Evolutionary conservation across 2,329 filamentous ascomycete genomes (phyloP).

Genomic region (Gyromitra esculenta): DNA sequence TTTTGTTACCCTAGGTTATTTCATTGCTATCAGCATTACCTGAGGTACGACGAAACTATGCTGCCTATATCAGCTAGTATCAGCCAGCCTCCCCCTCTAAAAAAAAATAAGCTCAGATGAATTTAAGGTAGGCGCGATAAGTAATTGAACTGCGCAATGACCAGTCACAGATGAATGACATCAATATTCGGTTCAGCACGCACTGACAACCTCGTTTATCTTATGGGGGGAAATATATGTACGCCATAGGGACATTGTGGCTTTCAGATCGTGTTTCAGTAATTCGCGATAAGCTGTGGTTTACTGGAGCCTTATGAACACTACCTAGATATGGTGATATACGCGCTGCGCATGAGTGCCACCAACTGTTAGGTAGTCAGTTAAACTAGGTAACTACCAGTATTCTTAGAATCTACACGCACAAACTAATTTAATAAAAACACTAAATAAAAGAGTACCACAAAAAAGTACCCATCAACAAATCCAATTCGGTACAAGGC

Average conservation of each 20-base stretch:
- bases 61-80: background rate
- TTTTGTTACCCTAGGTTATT: background rate
- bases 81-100: background rate
- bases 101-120: background rate
- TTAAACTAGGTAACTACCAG: background rate
- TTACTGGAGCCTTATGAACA: constrained; percentile 6
- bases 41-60: background rate
- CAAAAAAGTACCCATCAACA: background rate
- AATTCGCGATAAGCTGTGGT: background rate
- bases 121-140: background rate
- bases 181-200: background rate
- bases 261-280: background rate
- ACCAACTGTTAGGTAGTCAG: background rate
- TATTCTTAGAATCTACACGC: background rate
- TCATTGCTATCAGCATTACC: background rate
- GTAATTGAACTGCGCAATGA: background rate
- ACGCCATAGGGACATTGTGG: background rate
- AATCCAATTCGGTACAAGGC: background rate
- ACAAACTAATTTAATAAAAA: background rate
- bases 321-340: background rate
- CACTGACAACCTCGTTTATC: background rate
- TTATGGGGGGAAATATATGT: background rate
- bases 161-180: background rate
- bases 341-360: background rate
- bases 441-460: background rate